Evolutionary conservation across 768 basidiomycete species (phyloP), one percentile per base, ranked within the genome.

Genomic region (Asterophora lycoperdoides): DNA sequence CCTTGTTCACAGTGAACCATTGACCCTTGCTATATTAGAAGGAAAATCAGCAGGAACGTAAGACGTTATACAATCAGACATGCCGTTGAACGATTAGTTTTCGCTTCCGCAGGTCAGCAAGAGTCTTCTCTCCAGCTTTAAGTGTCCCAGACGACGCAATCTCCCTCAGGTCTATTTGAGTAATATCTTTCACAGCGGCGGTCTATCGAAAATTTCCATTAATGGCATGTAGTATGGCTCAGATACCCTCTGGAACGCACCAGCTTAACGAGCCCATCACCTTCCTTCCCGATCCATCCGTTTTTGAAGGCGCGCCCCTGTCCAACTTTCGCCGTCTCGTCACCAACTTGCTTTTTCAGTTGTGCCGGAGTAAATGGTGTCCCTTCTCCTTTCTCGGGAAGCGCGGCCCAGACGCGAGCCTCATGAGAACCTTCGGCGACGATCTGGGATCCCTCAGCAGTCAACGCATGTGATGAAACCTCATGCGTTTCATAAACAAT

Each of bases 251-350:
- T n/a, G 9, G 26, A 41, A 78, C 89, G 56, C 53, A 95, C 94
- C 53, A 84, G 74, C 71, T 89, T 88, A 39, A 95, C 81, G 56
- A 99, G 80, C 15, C 88, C 90, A 54, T 81, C 78, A 7, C 89
- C 91, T 55, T 95, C 88, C 67, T 97, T 98, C 17, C 74, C 77
- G 53, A 98, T 92, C 96, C 96, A 99, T 48, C 88, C 89, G 58
- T 89, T 93, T 73, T 94, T 97, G 79, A 99, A 96, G 15, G 95
- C 96, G 55, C 88, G 80, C 8, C 87, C 87, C 70, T 98, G 96
- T 1, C 96, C 96, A 49, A 97, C 80, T 70, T 94, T 96, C 13
- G 91, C 84, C 6, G 82, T 78, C 58, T 96, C 93, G 49, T 89
- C 87, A 11, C 95, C 95, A 11, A 98, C 79, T 50, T 67, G 65